Base-by-base conservation (phyloP, 2,329 filamentous ascomycete species). In the Torrubiella hemipterigena region DNA sequence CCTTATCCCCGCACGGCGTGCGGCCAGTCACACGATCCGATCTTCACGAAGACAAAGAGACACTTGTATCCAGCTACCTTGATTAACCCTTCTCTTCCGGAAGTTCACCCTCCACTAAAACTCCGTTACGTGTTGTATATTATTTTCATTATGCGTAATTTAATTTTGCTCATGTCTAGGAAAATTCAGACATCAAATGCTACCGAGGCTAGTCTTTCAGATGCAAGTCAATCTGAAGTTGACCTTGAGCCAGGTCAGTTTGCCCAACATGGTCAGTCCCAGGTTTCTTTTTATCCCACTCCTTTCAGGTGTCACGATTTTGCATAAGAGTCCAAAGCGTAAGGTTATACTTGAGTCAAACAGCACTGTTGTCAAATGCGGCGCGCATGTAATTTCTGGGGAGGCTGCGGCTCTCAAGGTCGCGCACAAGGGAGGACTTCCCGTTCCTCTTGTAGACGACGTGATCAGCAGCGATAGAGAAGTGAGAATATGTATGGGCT, bases 351-450 rank as follows among this genome's bases (percentile, higher is more conserved):
- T 46, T 3, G 32, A 43, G 14, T 33, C 42, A 10, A 41, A 42
- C 16, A 42, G 43, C 9, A 46, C 39, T 13, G 39, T 47, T 20
- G 27, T 45, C 24, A 51, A 51, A 31, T 44, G 41, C 13, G 49
- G 48, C 12, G 38, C 38, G 17, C 32, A 41, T 7, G 41, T 50
- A n/a, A n/a, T 17, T 7, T 13, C 42, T 3, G 34, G 36, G 26
- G 50, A 53, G 21, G 48, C 42, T 3, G 45, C 48, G 6, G 48
- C 45, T 9, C 36, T 51, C 10, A 33, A 28, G 30, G 37, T 42
- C 8, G 46, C 46, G 8, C 23, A 17, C 7, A 13, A 23, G 0
- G 44, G 38, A 11, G 37, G 38, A 7, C 4, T 52, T 15, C 44
- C 44, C 7, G 46, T 36, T 3, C 49, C 48, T 7, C 20, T 17